Evolutionary conservation across 129 eudicot species (phyloP).

Genomic region (Saussurea involucrata): DNA sequence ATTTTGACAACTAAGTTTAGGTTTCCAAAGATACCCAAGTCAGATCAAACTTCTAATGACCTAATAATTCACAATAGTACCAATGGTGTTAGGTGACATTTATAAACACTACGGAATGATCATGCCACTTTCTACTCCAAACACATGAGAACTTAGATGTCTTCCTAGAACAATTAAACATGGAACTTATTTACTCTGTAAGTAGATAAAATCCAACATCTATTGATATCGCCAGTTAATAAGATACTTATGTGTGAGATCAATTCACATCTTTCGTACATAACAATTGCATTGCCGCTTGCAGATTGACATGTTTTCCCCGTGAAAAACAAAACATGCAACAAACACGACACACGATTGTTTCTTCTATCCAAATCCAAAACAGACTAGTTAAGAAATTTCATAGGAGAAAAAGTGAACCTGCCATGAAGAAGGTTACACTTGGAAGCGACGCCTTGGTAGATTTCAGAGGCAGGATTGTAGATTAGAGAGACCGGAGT

Average conservation of each 20-base stretch:
- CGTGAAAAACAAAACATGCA: background rate
- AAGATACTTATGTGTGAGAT: background rate
- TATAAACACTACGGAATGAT: background rate
- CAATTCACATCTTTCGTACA: background rate
- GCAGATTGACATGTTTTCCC: background rate
- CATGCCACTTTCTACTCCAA: background rate
- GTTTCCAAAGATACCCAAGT: background rate
- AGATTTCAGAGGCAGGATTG: slow-evolving; percentile 54
- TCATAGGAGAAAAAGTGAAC: slow-evolving; percentile 5
- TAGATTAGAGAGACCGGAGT: slow-evolving; percentile 55
- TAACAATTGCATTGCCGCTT: background rate
- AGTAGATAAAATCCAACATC: background rate
- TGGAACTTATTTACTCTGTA: background rate
- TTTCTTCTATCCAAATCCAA: background rate
- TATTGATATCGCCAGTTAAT: background rate
- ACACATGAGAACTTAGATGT: background rate
- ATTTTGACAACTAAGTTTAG: background rate
- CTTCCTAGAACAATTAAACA: background rate
- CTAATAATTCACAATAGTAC: background rate
- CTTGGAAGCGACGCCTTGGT: slow-evolving; percentile 63
- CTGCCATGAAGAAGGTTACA: slow-evolving; percentile 73
- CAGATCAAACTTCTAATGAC: background rate
- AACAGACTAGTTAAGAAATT: background rate
- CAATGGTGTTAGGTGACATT: background rate
- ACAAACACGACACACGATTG: background rate